Percentiles rank a stretch among this genome's conserved stretches.
Evolutionary conservation across 2,329 filamentous ascomycete genomes (phyloP).

Genomic region (Fusarium camptoceras): DNA sequence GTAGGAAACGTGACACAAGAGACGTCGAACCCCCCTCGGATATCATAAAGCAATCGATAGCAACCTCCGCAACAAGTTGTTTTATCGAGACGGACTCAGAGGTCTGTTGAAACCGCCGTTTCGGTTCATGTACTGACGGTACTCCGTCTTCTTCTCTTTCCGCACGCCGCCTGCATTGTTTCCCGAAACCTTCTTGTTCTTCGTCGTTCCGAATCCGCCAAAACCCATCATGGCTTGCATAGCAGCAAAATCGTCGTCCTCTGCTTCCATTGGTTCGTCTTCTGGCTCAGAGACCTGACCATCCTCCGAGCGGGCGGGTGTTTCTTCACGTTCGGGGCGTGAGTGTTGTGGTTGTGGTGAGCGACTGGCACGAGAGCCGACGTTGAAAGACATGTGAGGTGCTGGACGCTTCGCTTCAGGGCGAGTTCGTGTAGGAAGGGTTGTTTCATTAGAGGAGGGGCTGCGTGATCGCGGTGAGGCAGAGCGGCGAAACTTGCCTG

Average conservation of each 20-base stretch:
- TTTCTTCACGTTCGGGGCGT: slow-evolving; percentile 22
- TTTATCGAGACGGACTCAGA: slow-evolving; percentile 67
- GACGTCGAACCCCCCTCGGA: background rate
- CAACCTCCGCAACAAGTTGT: background rate
- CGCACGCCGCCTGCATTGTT: slow-evolving; percentile 85
- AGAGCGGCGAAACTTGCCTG: slow-evolving; percentile 52
- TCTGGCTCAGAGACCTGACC: slow-evolving; percentile 27
- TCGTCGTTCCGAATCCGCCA: slow-evolving; percentile 84
- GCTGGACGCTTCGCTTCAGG: slow-evolving; percentile 34
- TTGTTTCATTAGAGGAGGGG: slow-evolving; percentile 37
- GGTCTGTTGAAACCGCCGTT: slow-evolving; percentile 85
- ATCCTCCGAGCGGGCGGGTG: slow-evolving; percentile 24
- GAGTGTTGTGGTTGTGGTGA: slow-evolving; percentile 35
- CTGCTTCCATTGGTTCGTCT: slow-evolving; percentile 46
- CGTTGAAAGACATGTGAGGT: slow-evolving; percentile 53
- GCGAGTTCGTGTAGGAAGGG: slow-evolving; percentile 53
- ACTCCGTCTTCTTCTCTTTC: slow-evolving; percentile 95
- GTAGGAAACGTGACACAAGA: background rate
- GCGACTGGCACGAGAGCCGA: slow-evolving; percentile 46
- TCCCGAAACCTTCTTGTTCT: slow-evolving; percentile 87
- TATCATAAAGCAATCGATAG: slow-evolving; percentile 14
- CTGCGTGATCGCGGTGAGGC: slow-evolving; percentile 51
- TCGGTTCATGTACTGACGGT: slow-evolving; percentile 96
- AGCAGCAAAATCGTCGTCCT: slow-evolving; percentile 75
- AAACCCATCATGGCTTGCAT: slow-evolving; percentile 95